Evolutionary conservation across 768 basidiomycete species (phyloP).

Genomic region (Coprinellus micaceus): DNA sequence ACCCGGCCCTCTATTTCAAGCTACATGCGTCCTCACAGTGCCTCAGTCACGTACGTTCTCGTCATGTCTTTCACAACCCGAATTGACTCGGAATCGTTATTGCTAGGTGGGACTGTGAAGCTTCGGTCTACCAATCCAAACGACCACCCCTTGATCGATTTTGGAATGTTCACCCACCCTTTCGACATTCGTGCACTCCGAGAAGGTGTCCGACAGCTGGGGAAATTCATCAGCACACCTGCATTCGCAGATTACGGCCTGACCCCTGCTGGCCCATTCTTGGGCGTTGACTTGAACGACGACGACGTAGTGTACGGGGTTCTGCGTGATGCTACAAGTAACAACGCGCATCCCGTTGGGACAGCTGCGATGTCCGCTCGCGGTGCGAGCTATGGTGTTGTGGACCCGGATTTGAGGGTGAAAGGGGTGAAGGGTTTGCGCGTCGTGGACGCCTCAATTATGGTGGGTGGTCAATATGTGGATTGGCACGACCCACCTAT

Average conservation of each 20-base stretch:
- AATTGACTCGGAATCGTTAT: not conserved
- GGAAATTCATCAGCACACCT: constrained; percentile 16
- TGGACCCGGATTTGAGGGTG: constrained; percentile 35
- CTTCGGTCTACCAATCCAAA: constrained; percentile 20
- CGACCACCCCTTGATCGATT: constrained; percentile 21
- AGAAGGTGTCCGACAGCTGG: constrained; percentile 16
- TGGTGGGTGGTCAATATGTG: too few species aligned
- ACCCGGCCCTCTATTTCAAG: not conserved
- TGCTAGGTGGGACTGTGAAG: constrained; percentile 19
- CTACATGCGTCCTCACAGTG: not conserved
- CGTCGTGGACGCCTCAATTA: constrained; percentile 36
- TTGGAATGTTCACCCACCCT: constrained; percentile 14
- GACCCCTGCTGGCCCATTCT: constrained; percentile 11
- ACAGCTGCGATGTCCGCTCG: constrained; percentile 31
- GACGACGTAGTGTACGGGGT: constrained; percentile 28
- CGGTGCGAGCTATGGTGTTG: constrained; percentile 28
- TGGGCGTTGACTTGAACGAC: not conserved
- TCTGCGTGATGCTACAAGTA: constrained; percentile 22
- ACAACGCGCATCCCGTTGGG: constrained; percentile 31
- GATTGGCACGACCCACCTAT: too few species aligned
- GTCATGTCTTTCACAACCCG: not conserved
- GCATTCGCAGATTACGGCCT: constrained; percentile 20
- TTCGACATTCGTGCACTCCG: constrained; percentile 21
- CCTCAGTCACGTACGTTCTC: too few species aligned
- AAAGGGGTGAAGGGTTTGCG: constrained; percentile 34